Conservation (phyloP, 805 yeast genomes). For the Metschnikowia lachancei region DNA sequence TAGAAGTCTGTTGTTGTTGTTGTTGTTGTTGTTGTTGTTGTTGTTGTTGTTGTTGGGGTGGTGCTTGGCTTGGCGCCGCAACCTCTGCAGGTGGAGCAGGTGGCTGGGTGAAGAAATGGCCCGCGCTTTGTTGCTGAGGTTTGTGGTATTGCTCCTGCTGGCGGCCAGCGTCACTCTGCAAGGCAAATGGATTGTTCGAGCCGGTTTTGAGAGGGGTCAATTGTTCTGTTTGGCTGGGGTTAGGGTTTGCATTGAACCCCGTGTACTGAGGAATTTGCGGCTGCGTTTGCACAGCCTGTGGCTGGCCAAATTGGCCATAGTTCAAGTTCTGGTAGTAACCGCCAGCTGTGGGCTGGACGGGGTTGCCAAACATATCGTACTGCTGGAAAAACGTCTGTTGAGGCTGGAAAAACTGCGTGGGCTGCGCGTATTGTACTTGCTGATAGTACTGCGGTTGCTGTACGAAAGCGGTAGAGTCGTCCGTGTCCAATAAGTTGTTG, state of each 20-base stretch:
- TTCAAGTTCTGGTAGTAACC: constrained; percentile 44
- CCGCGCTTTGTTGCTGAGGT: constrained; percentile 12
- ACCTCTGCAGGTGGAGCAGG: constrained; percentile 25
- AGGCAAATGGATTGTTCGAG: constrained; percentile 76
- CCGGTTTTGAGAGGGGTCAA: constrained; percentile 64
- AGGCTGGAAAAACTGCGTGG: constrained; percentile 15
- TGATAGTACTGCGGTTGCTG: constrained; percentile 22
- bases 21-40: constrained; percentile 29
- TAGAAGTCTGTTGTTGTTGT: constrained; percentile 29
- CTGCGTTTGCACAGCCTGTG: constrained; percentile 33
- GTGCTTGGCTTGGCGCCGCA: neutral
- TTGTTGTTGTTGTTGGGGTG: constrained; percentile 22
- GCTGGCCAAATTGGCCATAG: constrained; percentile 34
- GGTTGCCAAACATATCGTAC: constrained; percentile 68
- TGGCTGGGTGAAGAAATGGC: constrained; percentile 15
- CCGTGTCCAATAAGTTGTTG: constrained; percentile 55
- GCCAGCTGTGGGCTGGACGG: constrained; percentile 54
- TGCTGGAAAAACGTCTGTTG: constrained; percentile 25
- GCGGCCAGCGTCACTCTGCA: constrained; percentile 25
- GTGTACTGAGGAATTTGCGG: constrained; percentile 27
- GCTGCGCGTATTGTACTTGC: constrained; percentile 13
- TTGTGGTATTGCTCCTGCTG: constrained; percentile 16
- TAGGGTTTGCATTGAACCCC: constrained; percentile 13
- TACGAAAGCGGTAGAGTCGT: constrained; percentile 30
- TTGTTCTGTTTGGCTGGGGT: constrained; percentile 21